phyloP scores from a whole-genome alignment of 768 basidiomycete genomes.

The Tylopilus sp. region DNA sequence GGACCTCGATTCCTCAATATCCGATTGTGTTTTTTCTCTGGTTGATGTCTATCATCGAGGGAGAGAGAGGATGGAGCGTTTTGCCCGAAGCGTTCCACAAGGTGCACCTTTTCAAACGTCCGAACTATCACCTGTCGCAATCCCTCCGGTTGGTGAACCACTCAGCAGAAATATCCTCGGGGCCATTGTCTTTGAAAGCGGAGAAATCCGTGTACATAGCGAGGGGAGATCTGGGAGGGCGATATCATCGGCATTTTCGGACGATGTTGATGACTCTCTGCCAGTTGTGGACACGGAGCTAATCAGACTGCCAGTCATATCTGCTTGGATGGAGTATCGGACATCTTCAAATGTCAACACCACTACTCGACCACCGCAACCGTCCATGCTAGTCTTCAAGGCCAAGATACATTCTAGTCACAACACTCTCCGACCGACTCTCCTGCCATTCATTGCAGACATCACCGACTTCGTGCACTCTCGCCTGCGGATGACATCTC shows the following conservation, averaged over 20 bases:
- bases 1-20: slow-evolving; percentile 78
- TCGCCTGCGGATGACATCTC: slow-evolving; percentile 57
- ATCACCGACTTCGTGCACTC: slow-evolving; percentile 66
- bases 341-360: slow-evolving; percentile 44
- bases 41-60: slow-evolving; percentile 84
- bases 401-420: slow-evolving; percentile 86
- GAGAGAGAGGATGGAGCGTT: slow-evolving; percentile 67
- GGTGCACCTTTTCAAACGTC: slow-evolving; percentile 7
- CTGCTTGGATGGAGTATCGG: slow-evolving; percentile 82
- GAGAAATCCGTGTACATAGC: slow-evolving; percentile 74
- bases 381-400: slow-evolving; percentile 75
- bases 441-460: slow-evolving; percentile 84
- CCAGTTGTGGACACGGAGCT: slow-evolving; percentile 49
- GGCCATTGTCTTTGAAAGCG: slow-evolving; percentile 78
- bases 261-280: slow-evolving; percentile 53
- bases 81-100: slow-evolving; percentile 55
- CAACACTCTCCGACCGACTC: slow-evolving; percentile 76
- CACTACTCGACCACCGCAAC: slow-evolving; percentile 38
- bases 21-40: slow-evolving; percentile 75
- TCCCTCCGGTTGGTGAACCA: slow-evolving; percentile 15
- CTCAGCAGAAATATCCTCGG: slow-evolving; percentile 60
- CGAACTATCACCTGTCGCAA: slow-evolving; percentile 4
- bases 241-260: slow-evolving; percentile 34
- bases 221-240: slow-evolving; percentile 39
- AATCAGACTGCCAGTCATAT: slow-evolving; percentile 71